These are phyloP conservation scores for Diaporthe aspalathi DNA, from an alignment of 2,329 filamentous ascomycete genomes.

Conservation along the genomic window DNA sequence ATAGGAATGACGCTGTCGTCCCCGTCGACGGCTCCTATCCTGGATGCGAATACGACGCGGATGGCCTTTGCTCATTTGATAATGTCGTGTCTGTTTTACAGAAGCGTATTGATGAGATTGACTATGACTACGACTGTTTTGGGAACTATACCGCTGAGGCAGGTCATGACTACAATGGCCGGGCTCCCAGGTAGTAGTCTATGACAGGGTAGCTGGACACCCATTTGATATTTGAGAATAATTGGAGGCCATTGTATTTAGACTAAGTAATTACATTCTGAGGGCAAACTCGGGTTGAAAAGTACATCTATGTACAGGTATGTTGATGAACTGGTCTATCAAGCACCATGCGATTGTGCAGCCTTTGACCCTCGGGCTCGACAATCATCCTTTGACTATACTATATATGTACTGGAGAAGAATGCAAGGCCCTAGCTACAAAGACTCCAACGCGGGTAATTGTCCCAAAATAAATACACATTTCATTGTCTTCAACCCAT, in stretches of 20 bases:
- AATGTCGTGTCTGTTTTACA: constrained; percentile 47
- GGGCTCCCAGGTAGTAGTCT: constrained; percentile 42
- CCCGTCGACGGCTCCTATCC: constrained; percentile 45
- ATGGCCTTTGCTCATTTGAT: constrained; percentile 49
- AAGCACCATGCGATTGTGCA: no score
- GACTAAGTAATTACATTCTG: neutral
- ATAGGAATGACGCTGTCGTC: constrained; percentile 49
- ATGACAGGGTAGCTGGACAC: neutral
- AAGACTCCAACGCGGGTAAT: no score
- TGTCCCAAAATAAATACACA: no score
- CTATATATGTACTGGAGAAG: no score
- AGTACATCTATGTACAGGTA: no score
- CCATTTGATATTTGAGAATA: neutral
- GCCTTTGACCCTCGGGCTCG: no score
- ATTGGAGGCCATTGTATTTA: neutral
- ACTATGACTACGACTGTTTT: constrained; percentile 49
- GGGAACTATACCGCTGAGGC: constrained; percentile 44
- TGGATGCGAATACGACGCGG: constrained; percentile 44
- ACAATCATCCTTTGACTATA: no score
- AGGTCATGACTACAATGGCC: constrained; percentile 48
- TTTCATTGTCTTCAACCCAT: no score
- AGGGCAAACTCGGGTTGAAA: no score
- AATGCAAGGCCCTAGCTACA: no score
- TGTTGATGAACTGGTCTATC: no score
- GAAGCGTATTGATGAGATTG: constrained; percentile 47